Percentiles rank a stretch among this genome's conserved stretches.
Conservation (phyloP, 169 alveolate genomes). For the Cryptosporidium andersoni region DNA sequence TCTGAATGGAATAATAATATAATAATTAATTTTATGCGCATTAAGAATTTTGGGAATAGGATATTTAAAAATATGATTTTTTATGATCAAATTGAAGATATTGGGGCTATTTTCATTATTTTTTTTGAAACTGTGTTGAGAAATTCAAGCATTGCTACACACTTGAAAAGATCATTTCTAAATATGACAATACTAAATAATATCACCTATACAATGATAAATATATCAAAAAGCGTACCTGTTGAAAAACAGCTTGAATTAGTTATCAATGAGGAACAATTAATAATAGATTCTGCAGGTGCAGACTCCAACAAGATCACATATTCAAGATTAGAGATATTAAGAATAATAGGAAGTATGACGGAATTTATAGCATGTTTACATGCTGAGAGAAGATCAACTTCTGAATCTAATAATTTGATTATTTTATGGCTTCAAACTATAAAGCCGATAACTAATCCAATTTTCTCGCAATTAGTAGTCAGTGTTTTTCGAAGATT, state of each 20-base stretch:
- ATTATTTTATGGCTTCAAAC: too few relatives aligned
- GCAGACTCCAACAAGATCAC: background rate
- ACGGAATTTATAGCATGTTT: too few relatives aligned
- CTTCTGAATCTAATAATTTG: too few relatives aligned
- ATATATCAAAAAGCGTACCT: background rate
- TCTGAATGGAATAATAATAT: background rate
- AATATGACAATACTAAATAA: constrained; percentile 22
- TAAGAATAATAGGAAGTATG: too few relatives aligned
- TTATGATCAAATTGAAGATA: constrained; percentile 4
- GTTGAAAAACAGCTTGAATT: constrained; percentile 1
- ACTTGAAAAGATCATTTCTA: constrained; percentile 9
- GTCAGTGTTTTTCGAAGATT: too few relatives aligned
- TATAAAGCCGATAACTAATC: too few relatives aligned
- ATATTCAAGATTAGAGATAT: too few relatives aligned
- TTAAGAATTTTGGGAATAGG: constrained; percentile 12
- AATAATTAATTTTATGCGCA: constrained; percentile 1
- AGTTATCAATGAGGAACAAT: background rate
- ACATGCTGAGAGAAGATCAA: too few relatives aligned
- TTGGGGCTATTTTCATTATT: background rate
- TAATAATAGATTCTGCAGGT: background rate
- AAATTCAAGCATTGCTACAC: constrained; percentile 2
- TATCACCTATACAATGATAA: constrained; percentile 14
- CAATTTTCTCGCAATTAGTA: too few relatives aligned
- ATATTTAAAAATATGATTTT: constrained; percentile 27
- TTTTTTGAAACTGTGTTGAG: constrained; percentile 12